Percentiles rank a stretch among this genome's conserved stretches.
Evolutionary conservation across 73 alveolate genomes (phyloP).

Genomic region (Tetrahymena thermophila): DNA sequence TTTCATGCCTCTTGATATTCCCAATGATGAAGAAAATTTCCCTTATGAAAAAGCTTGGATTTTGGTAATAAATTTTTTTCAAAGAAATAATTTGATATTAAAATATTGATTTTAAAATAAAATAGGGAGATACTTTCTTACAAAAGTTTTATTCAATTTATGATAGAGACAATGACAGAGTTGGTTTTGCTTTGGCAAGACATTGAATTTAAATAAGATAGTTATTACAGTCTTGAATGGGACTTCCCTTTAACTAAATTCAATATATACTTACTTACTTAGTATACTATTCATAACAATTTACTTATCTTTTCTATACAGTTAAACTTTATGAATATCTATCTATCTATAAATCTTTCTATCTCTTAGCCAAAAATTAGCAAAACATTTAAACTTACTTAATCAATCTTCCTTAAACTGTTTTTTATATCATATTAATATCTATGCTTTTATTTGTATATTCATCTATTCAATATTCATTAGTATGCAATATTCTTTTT

Average conservation of each 20-base stretch:
- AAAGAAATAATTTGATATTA: neutral
- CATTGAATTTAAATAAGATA: neutral
- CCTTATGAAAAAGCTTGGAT: slow-evolving; percentile 49
- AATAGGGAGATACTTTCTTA: slow-evolving; percentile 63
- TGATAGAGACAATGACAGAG: slow-evolving; percentile 65
- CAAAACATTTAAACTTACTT: too few species aligned
- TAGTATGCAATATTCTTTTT: too few species aligned
- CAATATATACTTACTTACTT: neutral
- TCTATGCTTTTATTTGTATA: neutral
- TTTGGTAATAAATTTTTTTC: neutral
- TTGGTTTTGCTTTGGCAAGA: slow-evolving; percentile 55
- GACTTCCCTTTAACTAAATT: neutral
- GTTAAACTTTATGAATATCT: neutral
- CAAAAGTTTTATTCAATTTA: slow-evolving; percentile 50
- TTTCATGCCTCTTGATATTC: slow-evolving; percentile 43
- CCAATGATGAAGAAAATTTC: slow-evolving; percentile 3
- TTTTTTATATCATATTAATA: too few species aligned
- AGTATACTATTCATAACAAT: neutral
- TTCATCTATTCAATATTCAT: too few species aligned
- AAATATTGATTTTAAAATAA: neutral
- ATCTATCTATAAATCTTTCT: neutral
- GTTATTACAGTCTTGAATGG: neutral
- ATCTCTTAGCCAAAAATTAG: neutral
- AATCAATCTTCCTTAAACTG: too few species aligned
- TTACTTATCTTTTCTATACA: neutral